Base-by-base conservation (phyloP, 306 rosid species). In the Cicer yamashitae region DNA sequence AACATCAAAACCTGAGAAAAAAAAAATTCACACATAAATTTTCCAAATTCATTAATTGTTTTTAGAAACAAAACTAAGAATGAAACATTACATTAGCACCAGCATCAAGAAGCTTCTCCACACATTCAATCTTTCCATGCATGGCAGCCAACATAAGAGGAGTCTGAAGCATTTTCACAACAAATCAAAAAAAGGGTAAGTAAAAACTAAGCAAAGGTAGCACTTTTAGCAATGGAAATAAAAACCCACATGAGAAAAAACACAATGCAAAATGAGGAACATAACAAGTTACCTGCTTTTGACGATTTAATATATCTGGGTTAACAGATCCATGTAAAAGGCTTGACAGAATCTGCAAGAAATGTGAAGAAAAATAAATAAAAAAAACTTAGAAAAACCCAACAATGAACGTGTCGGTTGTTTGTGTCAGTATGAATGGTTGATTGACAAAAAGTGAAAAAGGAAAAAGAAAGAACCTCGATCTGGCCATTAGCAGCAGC, bases 141-240 rank as follows among this genome's bases (percentile, higher is more conserved):
- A 94, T 94, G 85, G 97, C 90, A 17, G 96, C 98, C 82, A 91
- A 71, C 96, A 91, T 91, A 56, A 94, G 89, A 67, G 98, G 96
- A 81, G 97, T 88, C 97, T 91, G 84, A 72, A 82, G 50, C 81
- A 77, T 80, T 76, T 71, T 40, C 14, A 82, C 43, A 75, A 7
- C 9, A 25, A 73, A 34, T 8, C 1, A 67, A 67, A 10, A n/a
- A 14, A 75, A 66, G 45, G 34, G 44, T 75, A 62, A 57, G 7
- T 6, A 58, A 58, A 7, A 52, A 59, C 41, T 65, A 41, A 73
- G 67, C 37, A 40, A 58, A 65, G 9, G 12, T 22, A 12, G 39
- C 62, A 77, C 14, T 71, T 65, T 45, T 25, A 18, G 14, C n/a
- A 76, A 6, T 0, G 56, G 48, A 59, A 52, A 77, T 15, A 69